Conservation (phyloP, 345 rosid species). For the Brassica cretica region DNA sequence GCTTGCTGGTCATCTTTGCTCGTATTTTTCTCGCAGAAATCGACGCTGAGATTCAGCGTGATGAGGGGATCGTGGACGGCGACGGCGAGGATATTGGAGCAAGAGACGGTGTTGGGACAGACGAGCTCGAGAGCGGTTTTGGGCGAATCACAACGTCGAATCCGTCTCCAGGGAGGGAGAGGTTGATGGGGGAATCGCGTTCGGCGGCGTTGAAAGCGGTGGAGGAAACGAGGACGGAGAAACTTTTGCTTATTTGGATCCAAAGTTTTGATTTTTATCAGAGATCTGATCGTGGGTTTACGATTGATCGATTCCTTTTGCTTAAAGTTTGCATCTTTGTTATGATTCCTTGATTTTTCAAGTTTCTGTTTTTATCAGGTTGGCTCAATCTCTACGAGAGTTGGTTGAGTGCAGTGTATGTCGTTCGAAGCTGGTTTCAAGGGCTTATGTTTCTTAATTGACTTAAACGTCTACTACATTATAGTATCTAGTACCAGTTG, state of each 20-base stretch:
- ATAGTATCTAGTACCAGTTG: not conserved
- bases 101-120: slow-evolving; percentile 54
- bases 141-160: slow-evolving; percentile 69
- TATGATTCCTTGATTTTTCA: not conserved
- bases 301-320: not conserved
- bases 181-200: slow-evolving; percentile 73
- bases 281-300: slow-evolving; percentile 29
- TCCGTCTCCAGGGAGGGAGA: slow-evolving; percentile 83
- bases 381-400: slow-evolving; percentile 33
- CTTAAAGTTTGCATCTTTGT: slow-evolving; percentile 22
- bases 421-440: slow-evolving; percentile 55
- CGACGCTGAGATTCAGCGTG: not conserved
- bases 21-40: not conserved
- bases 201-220: slow-evolving; percentile 63
- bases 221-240: slow-evolving; percentile 61
- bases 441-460: slow-evolving; percentile 50
- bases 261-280: too few relatives aligned
- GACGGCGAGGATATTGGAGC: slow-evolving; percentile 66
- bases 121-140: slow-evolving; percentile 84
- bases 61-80: not conserved
- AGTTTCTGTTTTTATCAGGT: not conserved
- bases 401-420: slow-evolving; percentile 85
- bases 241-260: too few relatives aligned
- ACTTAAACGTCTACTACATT: not conserved
- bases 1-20: not conserved